Conservation (phyloP, 2,329 filamentous ascomycete species). For the Chaetothyriales sp. region DNA sequence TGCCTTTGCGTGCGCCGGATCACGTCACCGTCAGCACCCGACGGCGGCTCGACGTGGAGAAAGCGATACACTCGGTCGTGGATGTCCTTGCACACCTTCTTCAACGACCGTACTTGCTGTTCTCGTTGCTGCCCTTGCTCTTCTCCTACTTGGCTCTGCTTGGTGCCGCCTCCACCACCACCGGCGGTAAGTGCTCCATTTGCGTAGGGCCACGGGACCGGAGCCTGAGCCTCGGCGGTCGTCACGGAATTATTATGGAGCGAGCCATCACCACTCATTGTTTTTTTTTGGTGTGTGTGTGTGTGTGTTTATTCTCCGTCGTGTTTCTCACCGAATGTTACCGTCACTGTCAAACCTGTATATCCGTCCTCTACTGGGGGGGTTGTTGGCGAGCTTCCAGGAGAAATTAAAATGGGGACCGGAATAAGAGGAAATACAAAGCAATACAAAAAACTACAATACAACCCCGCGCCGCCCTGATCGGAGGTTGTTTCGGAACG, state of each 20-base stretch:
- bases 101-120: not conserved
- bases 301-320: not conserved
- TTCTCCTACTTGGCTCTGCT: not conserved
- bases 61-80: not conserved
- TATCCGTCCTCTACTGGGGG: not conserved
- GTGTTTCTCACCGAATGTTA: not conserved
- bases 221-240: not conserved
- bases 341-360: not conserved
- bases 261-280: not conserved
- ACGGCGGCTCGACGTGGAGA: not conserved
- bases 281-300: not conserved
- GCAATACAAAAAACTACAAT: not conserved
- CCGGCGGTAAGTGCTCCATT: not conserved
- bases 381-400: not conserved
- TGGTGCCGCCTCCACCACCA: not conserved
- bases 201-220: not conserved
- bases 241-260: not conserved
- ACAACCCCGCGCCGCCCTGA: not conserved
- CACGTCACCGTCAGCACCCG: slow-evolving; percentile 27
- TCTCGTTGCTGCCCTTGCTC: not conserved
- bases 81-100: not conserved
- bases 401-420: not conserved
- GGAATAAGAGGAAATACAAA: too few relatives aligned
- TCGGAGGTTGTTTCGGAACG: not conserved
- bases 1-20: slow-evolving; percentile 58